Percentiles rank a stretch among this genome's conserved stretches.
Evolutionary conservation across 139 green algal species (phyloP).

Genomic region (Chlorella sorokiniana): DNA sequence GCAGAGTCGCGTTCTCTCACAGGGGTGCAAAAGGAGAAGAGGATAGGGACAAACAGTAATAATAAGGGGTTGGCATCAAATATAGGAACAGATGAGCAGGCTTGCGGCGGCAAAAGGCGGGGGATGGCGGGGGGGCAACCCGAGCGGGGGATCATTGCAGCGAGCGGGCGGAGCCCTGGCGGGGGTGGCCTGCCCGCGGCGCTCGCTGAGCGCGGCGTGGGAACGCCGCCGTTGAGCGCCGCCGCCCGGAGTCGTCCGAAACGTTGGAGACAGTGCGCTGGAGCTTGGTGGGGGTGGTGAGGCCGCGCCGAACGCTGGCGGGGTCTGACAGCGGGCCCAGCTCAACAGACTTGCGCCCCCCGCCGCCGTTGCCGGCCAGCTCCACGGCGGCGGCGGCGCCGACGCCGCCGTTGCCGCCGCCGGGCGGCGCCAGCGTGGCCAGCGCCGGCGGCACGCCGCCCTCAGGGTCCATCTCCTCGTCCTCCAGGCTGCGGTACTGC

Average conservation of each 20-base stretch:
- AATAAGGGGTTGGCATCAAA: no score
- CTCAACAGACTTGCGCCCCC: background rate
- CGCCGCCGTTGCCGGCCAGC: background rate
- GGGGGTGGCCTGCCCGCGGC: no score
- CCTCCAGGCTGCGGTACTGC: background rate
- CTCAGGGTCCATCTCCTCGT: conserved; percentile 14
- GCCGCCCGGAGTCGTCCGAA: background rate
- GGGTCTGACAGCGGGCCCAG: background rate
- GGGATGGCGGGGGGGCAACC: no score
- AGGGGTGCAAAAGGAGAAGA: no score
- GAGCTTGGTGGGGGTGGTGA: conserved; percentile 37
- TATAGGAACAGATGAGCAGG: no score
- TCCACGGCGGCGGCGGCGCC: background rate
- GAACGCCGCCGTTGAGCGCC: background rate
- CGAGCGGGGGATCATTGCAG: no score
- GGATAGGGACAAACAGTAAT: no score
- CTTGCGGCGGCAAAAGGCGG: no score
- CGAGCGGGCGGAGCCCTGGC: no score
- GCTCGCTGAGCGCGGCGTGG: background rate
- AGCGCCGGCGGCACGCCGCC: background rate
- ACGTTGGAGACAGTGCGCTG: conserved; percentile 7
- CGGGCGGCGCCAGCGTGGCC: background rate
- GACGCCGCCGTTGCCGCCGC: background rate
- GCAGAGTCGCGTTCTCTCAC: no score
- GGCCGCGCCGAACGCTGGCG: background rate